phyloP scores from a whole-genome alignment of 1,284 basidiomycete species.

The Ustilago vetiveriae region DNA sequence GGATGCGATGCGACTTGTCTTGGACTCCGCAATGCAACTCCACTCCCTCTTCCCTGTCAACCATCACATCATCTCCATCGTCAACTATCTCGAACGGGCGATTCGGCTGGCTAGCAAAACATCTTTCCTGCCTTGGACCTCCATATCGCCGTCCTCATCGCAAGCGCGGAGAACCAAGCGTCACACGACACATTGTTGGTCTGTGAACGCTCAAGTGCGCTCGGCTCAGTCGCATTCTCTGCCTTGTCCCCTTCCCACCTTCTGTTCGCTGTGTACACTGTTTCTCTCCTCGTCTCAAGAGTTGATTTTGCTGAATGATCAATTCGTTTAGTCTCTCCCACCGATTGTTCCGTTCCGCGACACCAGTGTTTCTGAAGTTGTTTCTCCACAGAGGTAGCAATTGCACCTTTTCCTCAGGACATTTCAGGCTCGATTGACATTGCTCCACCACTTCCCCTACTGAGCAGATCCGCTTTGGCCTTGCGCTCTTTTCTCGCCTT shows the following conservation, averaged over 20 bases:
- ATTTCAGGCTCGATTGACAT: conserved; percentile 1
- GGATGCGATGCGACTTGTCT: not conserved
- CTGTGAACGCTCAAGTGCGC: not conserved
- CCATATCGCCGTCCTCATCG: too few relatives aligned
- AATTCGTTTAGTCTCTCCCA: conserved; percentile 34
- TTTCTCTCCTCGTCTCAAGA: conserved; percentile 12
- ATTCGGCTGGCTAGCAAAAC: not conserved
- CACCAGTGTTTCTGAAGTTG: conserved; percentile 16
- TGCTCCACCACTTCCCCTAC: not conserved
- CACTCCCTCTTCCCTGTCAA: not conserved
- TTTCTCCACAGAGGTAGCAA: conserved; percentile 1
- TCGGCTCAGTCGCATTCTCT: too few relatives aligned
- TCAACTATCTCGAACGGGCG: not conserved
- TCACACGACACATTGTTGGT: not conserved
- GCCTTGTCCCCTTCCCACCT: too few relatives aligned
- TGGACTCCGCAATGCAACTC: not conserved
- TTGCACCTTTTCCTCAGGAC: conserved; percentile 6
- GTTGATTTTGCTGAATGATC: conserved; percentile 53
- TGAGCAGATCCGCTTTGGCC: conserved; percentile 10
- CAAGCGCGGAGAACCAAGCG: not conserved
- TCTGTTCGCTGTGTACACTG: conserved; percentile 19
- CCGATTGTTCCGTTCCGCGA: conserved; percentile 36
- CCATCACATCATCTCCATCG: conserved; percentile 6
- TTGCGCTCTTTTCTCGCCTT: not conserved
- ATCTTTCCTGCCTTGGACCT: too few relatives aligned